Evolutionary conservation across 2,329 filamentous ascomycete species (phyloP).

Genomic region (Colletotrichum incanum): DNA sequence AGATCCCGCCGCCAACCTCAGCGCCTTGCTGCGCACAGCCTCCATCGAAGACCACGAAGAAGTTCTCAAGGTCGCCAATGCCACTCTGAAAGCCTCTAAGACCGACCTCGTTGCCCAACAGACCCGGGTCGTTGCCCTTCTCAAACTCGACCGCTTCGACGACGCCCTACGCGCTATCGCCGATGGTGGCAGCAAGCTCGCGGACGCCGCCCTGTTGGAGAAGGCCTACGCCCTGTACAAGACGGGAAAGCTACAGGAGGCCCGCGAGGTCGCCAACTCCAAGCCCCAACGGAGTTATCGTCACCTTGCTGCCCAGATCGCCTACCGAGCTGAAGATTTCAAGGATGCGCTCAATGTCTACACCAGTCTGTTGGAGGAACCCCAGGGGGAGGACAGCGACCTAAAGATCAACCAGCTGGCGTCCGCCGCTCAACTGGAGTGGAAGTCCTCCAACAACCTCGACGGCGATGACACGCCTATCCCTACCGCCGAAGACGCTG

Average conservation of each 20-base stretch:
- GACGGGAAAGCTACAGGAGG: slow-evolving; percentile 77
- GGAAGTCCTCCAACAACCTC: slow-evolving; percentile 69
- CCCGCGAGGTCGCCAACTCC: slow-evolving; percentile 59
- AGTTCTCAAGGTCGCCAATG: slow-evolving; percentile 75
- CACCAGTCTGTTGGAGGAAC: slow-evolving; percentile 69
- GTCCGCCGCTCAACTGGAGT: slow-evolving; percentile 80
- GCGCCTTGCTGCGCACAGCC: slow-evolving; percentile 68
- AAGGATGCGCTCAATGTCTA: slow-evolving; percentile 77
- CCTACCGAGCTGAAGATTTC: slow-evolving; percentile 84
- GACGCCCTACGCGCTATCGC: slow-evolving; percentile 81
- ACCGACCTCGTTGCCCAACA: slow-evolving; percentile 73
- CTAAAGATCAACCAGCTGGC: slow-evolving; percentile 84
- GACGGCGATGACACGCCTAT: slow-evolving; percentile 50
- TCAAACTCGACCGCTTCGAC: slow-evolving; percentile 87
- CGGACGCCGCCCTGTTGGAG: slow-evolving; percentile 75
- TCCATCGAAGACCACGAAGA: slow-evolving; percentile 81
- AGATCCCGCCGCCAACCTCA: slow-evolving; percentile 67
- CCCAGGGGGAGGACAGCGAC: slow-evolving; percentile 75
- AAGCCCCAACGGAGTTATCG: slow-evolving; percentile 55
- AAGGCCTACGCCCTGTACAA: slow-evolving; percentile 90
- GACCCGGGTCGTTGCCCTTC: slow-evolving; percentile 80
- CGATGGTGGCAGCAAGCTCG: slow-evolving; percentile 73
- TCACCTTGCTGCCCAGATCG: slow-evolving; percentile 76
- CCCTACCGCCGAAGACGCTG: slow-evolving; percentile 73
- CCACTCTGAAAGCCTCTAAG: slow-evolving; percentile 74